Percentiles rank a stretch among this genome's conserved stretches.
These are phyloP conservation scores for Incumbomyces delicatus DNA, from an alignment of 2,329 filamentous ascomycete species.

Conservation along the genomic window DNA sequence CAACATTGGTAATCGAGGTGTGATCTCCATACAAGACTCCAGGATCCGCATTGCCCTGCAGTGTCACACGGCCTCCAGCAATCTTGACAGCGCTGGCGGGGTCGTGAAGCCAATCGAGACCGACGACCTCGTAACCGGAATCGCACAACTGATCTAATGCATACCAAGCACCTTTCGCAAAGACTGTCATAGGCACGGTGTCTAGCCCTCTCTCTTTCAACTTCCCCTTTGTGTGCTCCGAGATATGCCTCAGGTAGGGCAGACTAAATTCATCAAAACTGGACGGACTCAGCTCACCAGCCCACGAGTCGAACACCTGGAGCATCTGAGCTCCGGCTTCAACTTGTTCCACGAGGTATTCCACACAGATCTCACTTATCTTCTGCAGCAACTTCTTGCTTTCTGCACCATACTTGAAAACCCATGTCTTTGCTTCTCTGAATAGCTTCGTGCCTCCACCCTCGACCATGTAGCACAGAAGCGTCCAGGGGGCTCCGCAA, in stretches of 20 bases:
- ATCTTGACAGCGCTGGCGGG: constrained; percentile 73
- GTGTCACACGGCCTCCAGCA: constrained; percentile 65
- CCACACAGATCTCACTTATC: constrained; percentile 88
- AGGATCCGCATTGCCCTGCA: constrained; percentile 94
- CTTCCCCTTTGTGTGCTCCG: constrained; percentile 64
- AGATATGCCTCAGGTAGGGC: constrained; percentile 78
- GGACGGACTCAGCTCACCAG: constrained; percentile 76
- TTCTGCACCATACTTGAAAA: constrained; percentile 77
- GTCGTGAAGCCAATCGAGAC: constrained; percentile 90
- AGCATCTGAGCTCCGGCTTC: constrained; percentile 88
- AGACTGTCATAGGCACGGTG: constrained; percentile 89
- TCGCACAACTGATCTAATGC: constrained; percentile 79
- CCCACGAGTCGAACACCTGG: constrained; percentile 98
- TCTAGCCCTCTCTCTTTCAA: constrained; percentile 66
- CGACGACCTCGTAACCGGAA: constrained; percentile 85
- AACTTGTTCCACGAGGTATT: constrained; percentile 87
- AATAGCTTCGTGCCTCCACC: constrained; percentile 94
- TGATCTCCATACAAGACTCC: constrained; percentile 81
- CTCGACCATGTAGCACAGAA: constrained; percentile 98
- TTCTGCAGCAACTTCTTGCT: constrained; percentile 76
- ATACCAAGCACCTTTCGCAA: constrained; percentile 96
- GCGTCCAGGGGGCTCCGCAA: constrained; percentile 91
- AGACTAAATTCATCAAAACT: constrained; percentile 78
- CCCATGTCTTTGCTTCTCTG: constrained; percentile 89
- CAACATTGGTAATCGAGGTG: constrained; percentile 69